A percentile compares a stretch with the other conserved stretches of the same genome.
These are phyloP conservation scores for Tricholomella constricta DNA, from an alignment of 768 basidiomycete genomes.

Conservation along the genomic window DNA sequence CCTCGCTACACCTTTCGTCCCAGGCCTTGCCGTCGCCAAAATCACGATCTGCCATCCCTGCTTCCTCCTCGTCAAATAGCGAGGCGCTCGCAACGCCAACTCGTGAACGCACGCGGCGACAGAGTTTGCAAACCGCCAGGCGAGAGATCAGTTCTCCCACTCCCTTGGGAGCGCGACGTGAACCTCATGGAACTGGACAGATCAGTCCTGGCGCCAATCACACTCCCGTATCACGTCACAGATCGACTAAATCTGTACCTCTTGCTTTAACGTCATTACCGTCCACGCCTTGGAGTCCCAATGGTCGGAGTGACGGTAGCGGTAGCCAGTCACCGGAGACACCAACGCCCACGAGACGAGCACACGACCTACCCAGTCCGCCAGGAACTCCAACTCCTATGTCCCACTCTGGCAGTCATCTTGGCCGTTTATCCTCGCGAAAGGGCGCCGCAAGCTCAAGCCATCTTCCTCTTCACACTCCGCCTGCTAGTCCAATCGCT, in stretches of 20 bases:
- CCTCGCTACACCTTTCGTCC: slow-evolving; percentile 66
- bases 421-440: slow-evolving; percentile 35
- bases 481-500: slow-evolving; percentile 39
- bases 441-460: slow-evolving; percentile 38
- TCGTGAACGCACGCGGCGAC: slow-evolving; percentile 44
- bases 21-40: slow-evolving; percentile 56
- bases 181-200: slow-evolving; percentile 16
- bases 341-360: slow-evolving; percentile 38
- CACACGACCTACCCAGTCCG: slow-evolving; percentile 42
- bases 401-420: slow-evolving; percentile 36
- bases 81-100: slow-evolving; percentile 48
- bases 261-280: slow-evolving; percentile 29
- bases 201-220: slow-evolving; percentile 18
- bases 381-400: slow-evolving; percentile 52
- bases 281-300: slow-evolving; percentile 22
- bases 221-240: slow-evolving; percentile 30
- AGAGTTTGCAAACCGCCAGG: slow-evolving; percentile 35
- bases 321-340: slow-evolving; percentile 31
- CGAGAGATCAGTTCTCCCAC: slow-evolving; percentile 42
- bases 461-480: slow-evolving; percentile 41
- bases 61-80: slow-evolving; percentile 48
- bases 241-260: slow-evolving; percentile 32
- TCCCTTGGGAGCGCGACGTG: slow-evolving; percentile 15
- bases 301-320: slow-evolving; percentile 16
- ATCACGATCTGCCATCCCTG: slow-evolving; percentile 48